Evolutionary conservation across 192 early-diverging fungal genomes (phyloP).

Genomic region (Rhizoclosmatium globosum): DNA sequence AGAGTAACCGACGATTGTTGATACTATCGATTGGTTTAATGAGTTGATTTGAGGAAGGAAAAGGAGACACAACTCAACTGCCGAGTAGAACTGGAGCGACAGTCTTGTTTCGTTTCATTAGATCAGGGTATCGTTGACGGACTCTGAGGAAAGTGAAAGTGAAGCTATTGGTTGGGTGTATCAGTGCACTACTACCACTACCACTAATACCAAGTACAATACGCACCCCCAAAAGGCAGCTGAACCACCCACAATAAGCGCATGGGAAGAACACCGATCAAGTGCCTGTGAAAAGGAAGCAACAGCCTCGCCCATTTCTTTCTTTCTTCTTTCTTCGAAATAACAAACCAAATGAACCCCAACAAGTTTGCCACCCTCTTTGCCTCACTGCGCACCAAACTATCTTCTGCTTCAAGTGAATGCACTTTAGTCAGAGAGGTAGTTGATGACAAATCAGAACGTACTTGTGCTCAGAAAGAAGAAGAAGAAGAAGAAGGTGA

Average conservation of each 20-base stretch:
- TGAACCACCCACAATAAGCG: slow-evolving; percentile 14
- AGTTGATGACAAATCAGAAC: too few species aligned
- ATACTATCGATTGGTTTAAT: not conserved
- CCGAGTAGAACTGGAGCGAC: slow-evolving; percentile 14
- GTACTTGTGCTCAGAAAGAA: too few species aligned
- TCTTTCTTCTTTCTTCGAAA: not conserved
- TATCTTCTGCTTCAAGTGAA: too few species aligned
- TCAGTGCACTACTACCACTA: too few species aligned
- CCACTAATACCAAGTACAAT: too few species aligned
- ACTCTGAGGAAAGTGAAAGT: not conserved
- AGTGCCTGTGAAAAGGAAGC: slow-evolving; percentile 30
- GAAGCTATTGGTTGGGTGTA: too few species aligned
- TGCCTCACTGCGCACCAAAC: not conserved
- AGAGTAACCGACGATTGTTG: slow-evolving; percentile 20
- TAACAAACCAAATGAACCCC: too few species aligned
- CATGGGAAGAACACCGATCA: slow-evolving; percentile 13
- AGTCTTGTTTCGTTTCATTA: slow-evolving; percentile 10
- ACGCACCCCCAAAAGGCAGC: slow-evolving; percentile 16
- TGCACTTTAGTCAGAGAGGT: too few species aligned
- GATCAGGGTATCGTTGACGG: slow-evolving; percentile 7
- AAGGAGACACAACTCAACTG: not conserved
- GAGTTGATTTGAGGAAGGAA: not conserved
- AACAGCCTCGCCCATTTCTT: not conserved
- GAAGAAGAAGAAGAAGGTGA: not conserved
- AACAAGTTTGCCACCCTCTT: not conserved